Evolutionary conservation across 2,329 filamentous ascomycete species (phyloP).

Genomic region (Curvularia lunata): DNA sequence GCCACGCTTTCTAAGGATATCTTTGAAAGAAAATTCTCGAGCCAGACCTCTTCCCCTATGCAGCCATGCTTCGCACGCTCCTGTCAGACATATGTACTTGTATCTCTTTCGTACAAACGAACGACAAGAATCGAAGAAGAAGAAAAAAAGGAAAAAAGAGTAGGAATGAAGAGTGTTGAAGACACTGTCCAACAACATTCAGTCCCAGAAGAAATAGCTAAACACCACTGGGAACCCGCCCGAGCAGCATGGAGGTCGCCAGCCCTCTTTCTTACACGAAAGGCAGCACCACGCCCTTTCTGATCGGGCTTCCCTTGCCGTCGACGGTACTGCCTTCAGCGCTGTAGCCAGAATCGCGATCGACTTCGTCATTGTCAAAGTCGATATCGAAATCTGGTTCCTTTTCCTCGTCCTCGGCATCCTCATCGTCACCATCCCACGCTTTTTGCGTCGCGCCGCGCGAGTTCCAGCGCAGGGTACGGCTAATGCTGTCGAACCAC

Average conservation of each 20-base stretch:
- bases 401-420: slow-evolving; percentile 52
- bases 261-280: slow-evolving; percentile 25
- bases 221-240: slow-evolving; percentile 2
- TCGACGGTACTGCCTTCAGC: slow-evolving; percentile 47
- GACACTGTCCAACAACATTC: background rate
- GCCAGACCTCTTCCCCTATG: background rate
- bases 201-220: background rate
- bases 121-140: background rate
- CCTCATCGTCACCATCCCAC: slow-evolving; percentile 63
- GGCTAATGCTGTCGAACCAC: slow-evolving; percentile 95
- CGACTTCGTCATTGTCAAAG: slow-evolving; percentile 73
- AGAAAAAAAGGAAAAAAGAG: background rate
- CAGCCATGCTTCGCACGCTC: background rate
- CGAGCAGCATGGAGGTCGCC: background rate
- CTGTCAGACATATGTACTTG: background rate
- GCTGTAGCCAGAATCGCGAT: slow-evolving; percentile 51
- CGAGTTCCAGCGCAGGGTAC: slow-evolving; percentile 94
- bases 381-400: slow-evolving; percentile 89
- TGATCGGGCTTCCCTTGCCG: slow-evolving; percentile 42
- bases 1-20: background rate
- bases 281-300: slow-evolving; percentile 45
- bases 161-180: background rate
- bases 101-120: background rate
- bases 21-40: background rate
- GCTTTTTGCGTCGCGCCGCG: slow-evolving; percentile 90